These are phyloP conservation scores for Phytophthora colocasiae DNA, from an alignment of 352 stramenopile genomes.

Conservation along the genomic window DNA sequence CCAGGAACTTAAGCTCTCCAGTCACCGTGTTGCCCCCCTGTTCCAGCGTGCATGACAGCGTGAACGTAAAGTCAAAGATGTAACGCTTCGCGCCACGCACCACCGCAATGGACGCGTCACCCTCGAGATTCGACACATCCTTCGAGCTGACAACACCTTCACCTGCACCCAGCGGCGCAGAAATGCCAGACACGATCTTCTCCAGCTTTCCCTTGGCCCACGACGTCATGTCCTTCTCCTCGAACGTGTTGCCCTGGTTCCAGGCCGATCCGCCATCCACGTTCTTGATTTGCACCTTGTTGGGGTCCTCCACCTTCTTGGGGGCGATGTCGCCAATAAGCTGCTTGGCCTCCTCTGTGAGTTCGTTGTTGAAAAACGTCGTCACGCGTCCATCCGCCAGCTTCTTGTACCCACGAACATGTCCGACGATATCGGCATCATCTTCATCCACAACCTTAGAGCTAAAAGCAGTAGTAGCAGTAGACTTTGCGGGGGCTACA, in stretches of 20 bases:
- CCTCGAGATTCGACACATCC: slow-evolving; percentile 84
- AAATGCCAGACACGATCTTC: slow-evolving; percentile 56
- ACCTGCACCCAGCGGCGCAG: slow-evolving; percentile 39
- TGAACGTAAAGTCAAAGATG: slow-evolving; percentile 87
- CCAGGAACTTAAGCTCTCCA: slow-evolving; percentile 80
- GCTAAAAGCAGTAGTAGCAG: background rate
- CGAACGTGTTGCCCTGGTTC: slow-evolving; percentile 95
- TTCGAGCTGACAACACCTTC: slow-evolving; percentile 63
- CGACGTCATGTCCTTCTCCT: slow-evolving; percentile 91
- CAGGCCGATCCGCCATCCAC: slow-evolving; percentile 90
- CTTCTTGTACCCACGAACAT: slow-evolving; percentile 96
- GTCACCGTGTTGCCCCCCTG: slow-evolving; percentile 31
- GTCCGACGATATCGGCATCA: slow-evolving; percentile 50
- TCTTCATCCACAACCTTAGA: slow-evolving; percentile 65
- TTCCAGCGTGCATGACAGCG: slow-evolving; percentile 52
- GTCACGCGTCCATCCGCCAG: slow-evolving; percentile 97
- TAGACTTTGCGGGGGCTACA: slow-evolving; percentile 12
- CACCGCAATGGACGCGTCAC: slow-evolving; percentile 94
- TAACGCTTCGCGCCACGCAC: slow-evolving; percentile 94
- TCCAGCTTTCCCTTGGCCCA: slow-evolving; percentile 87
- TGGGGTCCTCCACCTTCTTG: slow-evolving; percentile 80
- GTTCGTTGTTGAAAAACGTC: slow-evolving; percentile 99
- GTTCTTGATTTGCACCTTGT: slow-evolving; percentile 85
- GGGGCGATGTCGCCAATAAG: slow-evolving; percentile 97
- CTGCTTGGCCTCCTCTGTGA: slow-evolving; percentile 96